Evolutionary conservation across 2,329 filamentous ascomycete species (phyloP).

Genomic region (Cladosporium velox): DNA sequence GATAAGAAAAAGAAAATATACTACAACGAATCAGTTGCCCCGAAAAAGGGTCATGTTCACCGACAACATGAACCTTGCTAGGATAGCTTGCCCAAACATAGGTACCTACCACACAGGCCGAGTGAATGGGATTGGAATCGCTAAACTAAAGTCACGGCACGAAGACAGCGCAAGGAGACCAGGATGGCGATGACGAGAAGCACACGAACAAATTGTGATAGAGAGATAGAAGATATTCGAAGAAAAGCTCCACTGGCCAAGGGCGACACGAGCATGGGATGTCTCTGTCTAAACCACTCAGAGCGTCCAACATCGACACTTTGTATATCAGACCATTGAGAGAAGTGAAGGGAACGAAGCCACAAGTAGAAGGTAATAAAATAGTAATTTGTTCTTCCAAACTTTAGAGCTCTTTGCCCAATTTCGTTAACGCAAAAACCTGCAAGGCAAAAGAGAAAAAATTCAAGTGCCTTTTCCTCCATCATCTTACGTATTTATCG

Average conservation of each 20-base stretch:
- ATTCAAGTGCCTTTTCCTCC: background rate
- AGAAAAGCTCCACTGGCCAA: background rate
- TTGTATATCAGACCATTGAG: background rate
- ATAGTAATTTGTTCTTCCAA: background rate
- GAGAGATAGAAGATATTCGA: background rate
- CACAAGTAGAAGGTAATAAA: background rate
- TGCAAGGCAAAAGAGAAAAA: background rate
- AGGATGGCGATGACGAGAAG: background rate
- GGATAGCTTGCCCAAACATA: no score
- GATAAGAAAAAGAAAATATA: no score
- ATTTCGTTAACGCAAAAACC: conserved; percentile 3
- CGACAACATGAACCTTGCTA: no score
- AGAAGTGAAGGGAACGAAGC: background rate
- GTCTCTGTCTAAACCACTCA: background rate
- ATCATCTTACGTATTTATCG: background rate
- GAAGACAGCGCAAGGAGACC: no score
- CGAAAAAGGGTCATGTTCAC: no score
- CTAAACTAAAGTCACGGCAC: no score
- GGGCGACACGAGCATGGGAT: background rate
- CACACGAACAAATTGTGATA: background rate
- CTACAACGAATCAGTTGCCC: no score
- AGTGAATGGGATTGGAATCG: no score
- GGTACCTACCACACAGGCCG: no score
- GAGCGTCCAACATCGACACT: background rate
- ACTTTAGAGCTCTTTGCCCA: background rate